Evolutionary conservation across 2,329 filamentous ascomycete genomes (phyloP).

Genomic region (Monosporascus ibericus): DNA sequence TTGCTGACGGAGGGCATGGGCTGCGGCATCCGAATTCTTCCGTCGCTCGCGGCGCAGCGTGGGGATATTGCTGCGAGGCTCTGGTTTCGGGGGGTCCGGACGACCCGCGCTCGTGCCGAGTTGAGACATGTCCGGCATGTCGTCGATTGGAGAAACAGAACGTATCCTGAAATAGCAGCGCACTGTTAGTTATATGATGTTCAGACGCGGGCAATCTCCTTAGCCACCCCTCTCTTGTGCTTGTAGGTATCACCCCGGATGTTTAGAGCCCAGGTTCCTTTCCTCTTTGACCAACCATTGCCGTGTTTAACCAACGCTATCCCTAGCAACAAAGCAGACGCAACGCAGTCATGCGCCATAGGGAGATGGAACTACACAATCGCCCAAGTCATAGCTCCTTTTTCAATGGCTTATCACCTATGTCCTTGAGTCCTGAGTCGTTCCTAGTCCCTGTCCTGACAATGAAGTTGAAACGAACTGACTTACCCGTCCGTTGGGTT

Average conservation of each 20-base stretch:
- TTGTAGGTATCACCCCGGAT: background rate
- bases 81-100: conserved; percentile 15
- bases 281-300: background rate
- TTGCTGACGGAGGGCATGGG: conserved; percentile 31
- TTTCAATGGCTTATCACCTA: background rate
- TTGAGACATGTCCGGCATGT: conserved; percentile 32
- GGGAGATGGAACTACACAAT: background rate
- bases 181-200: conserved; percentile 16
- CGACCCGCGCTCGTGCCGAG: conserved; percentile 14
- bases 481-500: conserved; percentile 37
- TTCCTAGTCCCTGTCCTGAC: conserved; percentile 4
- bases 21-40: conserved; percentile 35
- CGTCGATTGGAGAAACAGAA: conserved; percentile 47
- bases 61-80: conserved; percentile 39
- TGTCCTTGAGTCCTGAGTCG: background rate
- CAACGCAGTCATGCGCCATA: background rate
- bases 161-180: conserved; percentile 17
- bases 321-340: background rate
- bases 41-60: conserved; percentile 46
- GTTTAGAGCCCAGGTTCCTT: background rate
- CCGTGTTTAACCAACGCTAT: background rate
- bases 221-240: background rate
- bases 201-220: background rate
- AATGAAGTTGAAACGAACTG: conserved; percentile 6
- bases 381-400: background rate